Conservation (phyloP, 768 basidiomycete genomes). For the Peribolospora kevripleyi region DNA sequence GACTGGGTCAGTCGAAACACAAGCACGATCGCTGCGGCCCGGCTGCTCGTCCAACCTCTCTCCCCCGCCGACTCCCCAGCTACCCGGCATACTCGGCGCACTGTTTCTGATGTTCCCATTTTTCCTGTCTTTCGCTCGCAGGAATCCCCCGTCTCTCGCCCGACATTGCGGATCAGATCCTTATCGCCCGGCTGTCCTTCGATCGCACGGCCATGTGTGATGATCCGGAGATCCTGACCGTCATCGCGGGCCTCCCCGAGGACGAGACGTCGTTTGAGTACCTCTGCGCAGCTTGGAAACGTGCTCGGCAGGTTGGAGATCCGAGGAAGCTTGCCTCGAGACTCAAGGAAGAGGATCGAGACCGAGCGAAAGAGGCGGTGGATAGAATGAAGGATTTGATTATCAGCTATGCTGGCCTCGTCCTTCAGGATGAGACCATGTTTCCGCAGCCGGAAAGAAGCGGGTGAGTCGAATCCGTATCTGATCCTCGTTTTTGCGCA, state of each 20-base stretch:
- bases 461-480: slow-evolving; percentile 28
- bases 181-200: slow-evolving; percentile 64
- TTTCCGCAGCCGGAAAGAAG: slow-evolving; percentile 51
- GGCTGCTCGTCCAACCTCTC: too few species aligned
- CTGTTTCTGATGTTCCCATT: too few species aligned
- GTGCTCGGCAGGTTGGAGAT: slow-evolving; percentile 25
- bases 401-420: slow-evolving; percentile 69
- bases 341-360: slow-evolving; percentile 30
- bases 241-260: slow-evolving; percentile 42
- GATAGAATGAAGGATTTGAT: slow-evolving; percentile 60
- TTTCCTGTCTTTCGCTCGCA: too few species aligned
- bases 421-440: slow-evolving; percentile 76
- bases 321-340: slow-evolving; percentile 1
- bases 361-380: slow-evolving; percentile 20
- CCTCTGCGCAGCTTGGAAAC: slow-evolving; percentile 73
- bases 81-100: too few species aligned
- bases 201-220: slow-evolving; percentile 42
- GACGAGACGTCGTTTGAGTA: slow-evolving; percentile 71
- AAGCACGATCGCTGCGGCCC: too few species aligned
- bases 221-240: slow-evolving; percentile 19
- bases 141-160: slow-evolving; percentile 22
- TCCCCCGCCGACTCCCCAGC: too few species aligned
- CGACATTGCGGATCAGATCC: slow-evolving; percentile 46
- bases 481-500: background rate
- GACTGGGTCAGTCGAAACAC: too few species aligned